Evolutionary conservation across 2,329 filamentous ascomycete genomes (phyloP).

Genomic region (Exophiala sp.): DNA sequence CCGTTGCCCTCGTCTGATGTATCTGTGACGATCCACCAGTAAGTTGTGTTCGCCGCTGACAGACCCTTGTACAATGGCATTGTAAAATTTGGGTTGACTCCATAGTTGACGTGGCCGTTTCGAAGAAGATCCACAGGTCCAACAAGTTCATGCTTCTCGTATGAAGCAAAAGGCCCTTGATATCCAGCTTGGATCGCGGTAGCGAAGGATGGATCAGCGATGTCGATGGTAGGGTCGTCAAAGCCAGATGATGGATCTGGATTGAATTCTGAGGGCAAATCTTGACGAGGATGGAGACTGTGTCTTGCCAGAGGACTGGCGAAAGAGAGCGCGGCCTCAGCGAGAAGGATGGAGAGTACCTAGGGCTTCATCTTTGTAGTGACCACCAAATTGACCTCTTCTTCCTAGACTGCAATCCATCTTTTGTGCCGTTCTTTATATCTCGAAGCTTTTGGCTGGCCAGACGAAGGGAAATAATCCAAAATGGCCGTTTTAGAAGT

Average conservation of each 20-base stretch:
- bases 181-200: constrained; percentile 1
- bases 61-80: neutral
- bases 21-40: constrained; percentile 1
- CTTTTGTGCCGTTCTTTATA: too few relatives aligned
- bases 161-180: neutral
- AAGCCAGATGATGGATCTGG: neutral
- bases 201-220: constrained; percentile 6
- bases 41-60: neutral
- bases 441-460: too few relatives aligned
- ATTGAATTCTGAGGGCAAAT: constrained; percentile 1
- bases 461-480: too few relatives aligned
- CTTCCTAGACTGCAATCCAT: too few relatives aligned
- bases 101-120: neutral
- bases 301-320: too few relatives aligned
- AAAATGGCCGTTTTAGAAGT: too few relatives aligned
- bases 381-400: too few relatives aligned
- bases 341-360: too few relatives aligned
- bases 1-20: neutral
- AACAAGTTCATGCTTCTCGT: neutral
- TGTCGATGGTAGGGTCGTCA: constrained; percentile 4
- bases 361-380: too few relatives aligned
- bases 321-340: too few relatives aligned
- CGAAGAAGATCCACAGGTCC: constrained; percentile 2
- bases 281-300: neutral
- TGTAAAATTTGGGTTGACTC: neutral